Evolutionary conservation across 768 basidiomycete species (phyloP), one percentile per base, ranked within the genome.

Genomic region (Cystobasidium onofrii): DNA sequence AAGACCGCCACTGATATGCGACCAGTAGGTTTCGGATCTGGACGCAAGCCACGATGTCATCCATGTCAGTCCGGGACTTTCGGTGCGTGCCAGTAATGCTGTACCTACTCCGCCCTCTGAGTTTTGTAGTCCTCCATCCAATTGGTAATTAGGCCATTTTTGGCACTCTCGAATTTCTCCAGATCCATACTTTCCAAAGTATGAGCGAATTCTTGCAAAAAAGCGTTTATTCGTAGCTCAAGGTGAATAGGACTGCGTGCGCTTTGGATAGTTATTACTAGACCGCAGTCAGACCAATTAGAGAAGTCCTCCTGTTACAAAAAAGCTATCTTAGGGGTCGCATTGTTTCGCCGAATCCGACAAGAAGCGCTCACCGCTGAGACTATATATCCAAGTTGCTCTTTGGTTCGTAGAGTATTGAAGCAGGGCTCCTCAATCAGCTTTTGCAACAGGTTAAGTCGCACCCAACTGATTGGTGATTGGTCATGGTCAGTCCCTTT

Each of bases 351-450:
- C 33, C 63, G n/a, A 27, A 34, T 12, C 15, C 12, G 12, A 7
- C 33, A 7, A 6, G 10, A 64, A 23, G n/a, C 36, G 23, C 63
- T 64, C 36, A 64, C 63, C n/a, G 65, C 4, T 43, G 84, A 86
- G 39, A 94, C 92, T 46, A 94, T 84, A 80, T 97, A 97, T 13
- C 94, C 94, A 0, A 97, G 84, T 80, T 97, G 94, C 79, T 96
- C 91, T 79, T 91, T 88, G 6, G 94, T 97, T 39, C 94, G 89
- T 34, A 97, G 85, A 31, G 87, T 83, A 80, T 92, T 87, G 82
- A 97, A 97, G 7, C 89, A 86, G 1, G 94, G 94, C 77, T 97
- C 94, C 20, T 85, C 84, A 46, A 92, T 84, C 73, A 96, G 89
- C 78, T 92, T 91, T 0, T 85, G 85, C 34, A 95, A 86, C 20